Base-by-base conservation (phyloP, 257 asterid species). In the Echites panduratus region DNA sequence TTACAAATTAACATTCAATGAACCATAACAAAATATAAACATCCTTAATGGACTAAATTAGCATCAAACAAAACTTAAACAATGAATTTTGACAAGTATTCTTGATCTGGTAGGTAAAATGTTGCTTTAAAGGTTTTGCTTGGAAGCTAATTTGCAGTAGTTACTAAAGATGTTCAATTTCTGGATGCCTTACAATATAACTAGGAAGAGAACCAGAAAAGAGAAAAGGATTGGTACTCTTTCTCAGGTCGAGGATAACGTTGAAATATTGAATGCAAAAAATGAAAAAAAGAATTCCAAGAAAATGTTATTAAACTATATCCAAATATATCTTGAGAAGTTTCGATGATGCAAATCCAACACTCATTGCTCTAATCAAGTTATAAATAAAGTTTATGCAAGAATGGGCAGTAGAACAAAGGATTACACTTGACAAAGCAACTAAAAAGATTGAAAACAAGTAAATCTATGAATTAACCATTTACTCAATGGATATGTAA, bases 181-280 rank as follows among this genome's bases (percentile, higher is more conserved):
- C n/a, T n/a, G n/a, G n/a, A n/a, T n/a, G n/a, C n/a, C n/a, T n/a
- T n/a, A n/a, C n/a, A n/a, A n/a, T n/a, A n/a, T n/a, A n/a, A n/a
- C n/a, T n/a, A n/a, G n/a, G n/a, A 52, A 52, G 43, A 54, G 58
- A 52, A 48, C 87, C 56, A 79, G 77, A 86, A 73, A 73, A 90
- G 90, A 82, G 96, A 88, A 81, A 90, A 90, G 68, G 96, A 88
- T 72, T 88, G 96, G 72, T 90, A 88, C 71, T 90, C 96, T 82
- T 86, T 90, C 78, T 90, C 95, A 59, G 96, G 95, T 58, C 84
- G 91, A 70, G 95, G 92, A 83, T 79, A 83, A 66, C 92, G 85
- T 81, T 81, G 89, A 83, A 90, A 90, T 73, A 70, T 66, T 66
- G 82, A 85, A 90, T 84, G 85, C 79, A n/a, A 77, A 66, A 44